Conservation (phyloP, 1,284 basidiomycete species). For the Prillingera fragicola region DNA sequence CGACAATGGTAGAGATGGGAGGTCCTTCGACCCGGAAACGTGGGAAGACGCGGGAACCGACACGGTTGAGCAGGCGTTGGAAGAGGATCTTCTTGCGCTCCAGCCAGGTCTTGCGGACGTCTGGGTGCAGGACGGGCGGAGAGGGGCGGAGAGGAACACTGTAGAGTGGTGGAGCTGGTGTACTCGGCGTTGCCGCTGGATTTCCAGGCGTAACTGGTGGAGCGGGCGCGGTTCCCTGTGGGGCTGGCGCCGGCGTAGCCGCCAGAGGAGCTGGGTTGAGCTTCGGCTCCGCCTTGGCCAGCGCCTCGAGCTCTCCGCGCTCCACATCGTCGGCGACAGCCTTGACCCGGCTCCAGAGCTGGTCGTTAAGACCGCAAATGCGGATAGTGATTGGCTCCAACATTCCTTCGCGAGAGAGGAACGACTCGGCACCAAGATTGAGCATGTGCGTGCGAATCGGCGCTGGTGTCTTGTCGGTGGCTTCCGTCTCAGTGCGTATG, state of each 20-base stretch:
- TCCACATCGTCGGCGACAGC: conserved; percentile 26
- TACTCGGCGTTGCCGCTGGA: neutral
- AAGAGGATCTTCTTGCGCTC: conserved; percentile 24
- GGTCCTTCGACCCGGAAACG: conserved; percentile 21
- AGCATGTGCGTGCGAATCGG: conserved; percentile 16
- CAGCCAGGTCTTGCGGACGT: conserved; percentile 16
- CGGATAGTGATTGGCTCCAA: conserved; percentile 36
- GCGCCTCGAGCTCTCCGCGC: conserved; percentile 20
- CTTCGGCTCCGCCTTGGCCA: conserved; percentile 26
- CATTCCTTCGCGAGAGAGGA: conserved; percentile 23
- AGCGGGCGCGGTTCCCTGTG: neutral
- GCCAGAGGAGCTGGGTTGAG: conserved; percentile 9
- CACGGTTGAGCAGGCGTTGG: conserved; percentile 21
- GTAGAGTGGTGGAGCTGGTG: neutral
- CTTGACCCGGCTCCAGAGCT: conserved; percentile 32
- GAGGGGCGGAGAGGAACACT: neutral
- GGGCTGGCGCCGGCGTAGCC: neutral
- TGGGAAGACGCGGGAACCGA: conserved; percentile 25
- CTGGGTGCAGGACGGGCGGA: conserved; percentile 4
- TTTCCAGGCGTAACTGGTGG: neutral
- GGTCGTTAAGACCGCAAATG: conserved; percentile 28
- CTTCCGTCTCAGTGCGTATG: neutral
- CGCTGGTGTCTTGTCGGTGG: neutral
- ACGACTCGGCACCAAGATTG: conserved; percentile 33
- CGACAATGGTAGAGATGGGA: conserved; percentile 20